Evolutionary conservation across 805 yeast genomes (phyloP).

Genomic region (Candida schatavii): DNA sequence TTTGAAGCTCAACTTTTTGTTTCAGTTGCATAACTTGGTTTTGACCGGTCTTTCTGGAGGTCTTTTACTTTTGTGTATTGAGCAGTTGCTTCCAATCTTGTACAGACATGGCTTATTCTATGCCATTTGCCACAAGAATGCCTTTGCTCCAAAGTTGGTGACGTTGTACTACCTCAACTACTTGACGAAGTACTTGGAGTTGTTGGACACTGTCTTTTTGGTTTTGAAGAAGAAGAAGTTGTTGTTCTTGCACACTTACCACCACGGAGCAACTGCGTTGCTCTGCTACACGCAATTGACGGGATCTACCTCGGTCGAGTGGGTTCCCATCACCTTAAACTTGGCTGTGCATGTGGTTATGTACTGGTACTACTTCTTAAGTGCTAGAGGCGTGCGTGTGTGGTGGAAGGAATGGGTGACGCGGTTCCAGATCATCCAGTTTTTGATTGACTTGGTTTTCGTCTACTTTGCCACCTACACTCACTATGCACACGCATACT

Average conservation of each 20-base stretch:
- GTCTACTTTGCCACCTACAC: conserved; percentile 94
- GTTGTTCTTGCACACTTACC: conserved; percentile 92
- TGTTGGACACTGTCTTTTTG: conserved; percentile 86
- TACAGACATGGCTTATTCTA: conserved; percentile 72
- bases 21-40: conserved; percentile 81
- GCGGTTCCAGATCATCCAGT: conserved; percentile 90
- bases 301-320: conserved; percentile 86
- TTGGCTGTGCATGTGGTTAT: conserved; percentile 91
- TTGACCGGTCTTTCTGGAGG: conserved; percentile 67
- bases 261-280: conserved; percentile 97
- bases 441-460: conserved; percentile 81
- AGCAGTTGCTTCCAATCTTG: conserved; percentile 82
- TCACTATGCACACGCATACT: conserved; percentile 74
- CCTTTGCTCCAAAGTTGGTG: conserved; percentile 84
- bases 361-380: conserved; percentile 96
- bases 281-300: conserved; percentile 90
- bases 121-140: conserved; percentile 72
- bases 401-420: conserved; percentile 99
- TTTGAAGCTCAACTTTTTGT: conserved; percentile 68
- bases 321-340: conserved; percentile 92
- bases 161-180: conserved; percentile 87
- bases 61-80: conserved; percentile 68
- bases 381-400: conserved; percentile 89
- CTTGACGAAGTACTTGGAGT: conserved; percentile 83
- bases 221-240: conserved; percentile 89